These are phyloP conservation scores for Heliamphora exappendiculata DNA, from an alignment of 148 eudicot species.

Conservation along the genomic window DNA sequence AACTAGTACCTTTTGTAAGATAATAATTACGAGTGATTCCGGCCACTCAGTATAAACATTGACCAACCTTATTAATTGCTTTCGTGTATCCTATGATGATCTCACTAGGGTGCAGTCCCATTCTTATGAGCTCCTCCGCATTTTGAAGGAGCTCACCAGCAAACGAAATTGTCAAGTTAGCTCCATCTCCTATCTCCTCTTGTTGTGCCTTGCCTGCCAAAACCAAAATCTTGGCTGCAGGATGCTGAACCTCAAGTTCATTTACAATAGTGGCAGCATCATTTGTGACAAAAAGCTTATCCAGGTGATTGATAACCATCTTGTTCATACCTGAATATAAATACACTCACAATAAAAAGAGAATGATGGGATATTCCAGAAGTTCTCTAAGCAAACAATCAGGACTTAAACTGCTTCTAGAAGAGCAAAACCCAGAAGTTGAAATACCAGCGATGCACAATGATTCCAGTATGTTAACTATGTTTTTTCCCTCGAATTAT, in stretches of 20 bases:
- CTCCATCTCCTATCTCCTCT: slow-evolving; percentile 95
- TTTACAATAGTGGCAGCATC: slow-evolving; percentile 92
- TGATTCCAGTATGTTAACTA: background rate
- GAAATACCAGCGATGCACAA: background rate
- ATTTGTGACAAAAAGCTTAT: slow-evolving; percentile 85
- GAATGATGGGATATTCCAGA: background rate
- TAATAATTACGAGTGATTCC: background rate
- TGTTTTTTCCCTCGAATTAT: background rate
- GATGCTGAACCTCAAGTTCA: slow-evolving; percentile 96
- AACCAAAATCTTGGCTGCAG: slow-evolving; percentile 94
- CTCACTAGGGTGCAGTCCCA: slow-evolving; percentile 96
- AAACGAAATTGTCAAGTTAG: slow-evolving; percentile 84
- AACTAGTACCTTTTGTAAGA: background rate
- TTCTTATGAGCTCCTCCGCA: slow-evolving; percentile 88
- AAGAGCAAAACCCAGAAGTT: background rate
- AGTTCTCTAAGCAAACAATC: background rate
- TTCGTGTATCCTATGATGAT: slow-evolving; percentile 76
- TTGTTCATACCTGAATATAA: slow-evolving; percentile 71
- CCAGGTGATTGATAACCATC: slow-evolving; percentile 92
- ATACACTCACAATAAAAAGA: background rate
- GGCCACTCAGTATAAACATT: background rate
- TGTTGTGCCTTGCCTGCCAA: slow-evolving; percentile 91
- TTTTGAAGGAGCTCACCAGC: slow-evolving; percentile 86
- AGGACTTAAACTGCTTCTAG: background rate
- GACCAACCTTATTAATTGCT: slow-evolving; percentile 64